Percentiles rank a stretch among this genome's conserved stretches.
Evolutionary conservation across 2,329 filamentous ascomycete species (phyloP).

Genomic region (Rugonectria rugulosa): DNA sequence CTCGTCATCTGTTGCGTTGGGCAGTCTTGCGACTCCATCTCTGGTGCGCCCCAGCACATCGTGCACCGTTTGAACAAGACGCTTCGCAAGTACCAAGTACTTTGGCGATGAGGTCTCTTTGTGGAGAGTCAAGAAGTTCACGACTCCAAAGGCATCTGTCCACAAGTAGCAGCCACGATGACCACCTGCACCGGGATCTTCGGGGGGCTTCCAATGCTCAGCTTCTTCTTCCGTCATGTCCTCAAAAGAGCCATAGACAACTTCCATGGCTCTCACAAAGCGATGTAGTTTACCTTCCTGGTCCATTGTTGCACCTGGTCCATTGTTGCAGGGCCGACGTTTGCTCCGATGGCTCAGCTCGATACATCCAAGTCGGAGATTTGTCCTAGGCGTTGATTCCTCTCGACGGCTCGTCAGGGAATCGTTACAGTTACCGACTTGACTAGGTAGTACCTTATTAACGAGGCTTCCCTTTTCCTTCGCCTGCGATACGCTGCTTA

Average conservation of each 20-base stretch:
- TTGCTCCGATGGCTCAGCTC: too few relatives aligned
- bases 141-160: conserved; percentile 67
- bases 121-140: conserved; percentile 65
- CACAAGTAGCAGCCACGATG: conserved; percentile 67
- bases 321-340: too few relatives aligned
- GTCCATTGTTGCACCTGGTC: too few relatives aligned
- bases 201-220: conserved; percentile 54
- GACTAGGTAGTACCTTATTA: too few relatives aligned
- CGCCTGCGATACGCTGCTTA: too few relatives aligned
- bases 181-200: conserved; percentile 55
- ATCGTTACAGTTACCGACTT: too few relatives aligned
- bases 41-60: conserved; percentile 59
- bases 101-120: conserved; percentile 44
- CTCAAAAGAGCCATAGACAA: conserved; percentile 47
- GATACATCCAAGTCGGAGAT: too few relatives aligned
- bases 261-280: conserved; percentile 48
- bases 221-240: conserved; percentile 32
- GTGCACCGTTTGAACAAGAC: conserved; percentile 60
- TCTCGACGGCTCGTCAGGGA: too few relatives aligned
- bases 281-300: conserved; percentile 25
- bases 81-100: conserved; percentile 58
- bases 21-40: conserved; percentile 54
- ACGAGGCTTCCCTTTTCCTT: too few relatives aligned
- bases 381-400: too few relatives aligned
- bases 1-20: conserved; percentile 58